Conservation (phyloP, 768 basidiomycete genomes). For the Hericium coralloides region DNA sequence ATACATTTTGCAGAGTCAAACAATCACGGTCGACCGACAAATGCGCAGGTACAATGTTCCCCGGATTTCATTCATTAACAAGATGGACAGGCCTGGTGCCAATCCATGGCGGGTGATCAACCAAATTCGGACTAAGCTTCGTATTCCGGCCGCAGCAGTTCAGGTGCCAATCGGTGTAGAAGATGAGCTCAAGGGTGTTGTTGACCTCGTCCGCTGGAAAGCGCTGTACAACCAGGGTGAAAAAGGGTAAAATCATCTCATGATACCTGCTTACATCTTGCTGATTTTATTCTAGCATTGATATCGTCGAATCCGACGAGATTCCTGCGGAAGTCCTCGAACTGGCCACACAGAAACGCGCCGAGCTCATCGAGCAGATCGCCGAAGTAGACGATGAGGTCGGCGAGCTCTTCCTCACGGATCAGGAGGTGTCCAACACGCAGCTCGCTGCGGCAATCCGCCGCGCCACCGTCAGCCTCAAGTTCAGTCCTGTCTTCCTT, state of each 20-base stretch:
- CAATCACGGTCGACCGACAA: slow-evolving; percentile 97
- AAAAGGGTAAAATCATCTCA: slow-evolving; percentile 65
- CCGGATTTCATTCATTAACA: slow-evolving; percentile 93
- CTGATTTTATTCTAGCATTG: slow-evolving; percentile 36
- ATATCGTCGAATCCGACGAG: slow-evolving; percentile 76
- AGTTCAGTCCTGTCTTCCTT: slow-evolving; percentile 94
- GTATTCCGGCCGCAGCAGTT: slow-evolving; percentile 88
- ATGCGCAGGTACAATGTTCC: slow-evolving; percentile 97
- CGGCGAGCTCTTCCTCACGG: slow-evolving; percentile 85
- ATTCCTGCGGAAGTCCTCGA: slow-evolving; percentile 72
- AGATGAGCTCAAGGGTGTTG: slow-evolving; percentile 79
- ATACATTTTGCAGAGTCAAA: slow-evolving; percentile 64
- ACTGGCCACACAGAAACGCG: slow-evolving; percentile 75
- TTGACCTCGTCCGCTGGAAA: slow-evolving; percentile 93
- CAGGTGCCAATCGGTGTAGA: slow-evolving; percentile 94
- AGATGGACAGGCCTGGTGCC: slow-evolving; percentile 97
- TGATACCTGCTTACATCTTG: neutral
- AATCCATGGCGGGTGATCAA: slow-evolving; percentile 94
- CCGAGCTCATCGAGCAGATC: slow-evolving; percentile 88
- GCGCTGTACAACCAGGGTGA: slow-evolving; percentile 89
- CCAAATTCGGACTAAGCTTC: slow-evolving; percentile 87
- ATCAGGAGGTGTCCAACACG: slow-evolving; percentile 59
- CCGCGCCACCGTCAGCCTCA: slow-evolving; percentile 78
- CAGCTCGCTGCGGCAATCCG: slow-evolving; percentile 83
- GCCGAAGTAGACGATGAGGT: slow-evolving; percentile 95